phyloP scores from a whole-genome alignment of 2,329 filamentous ascomycete species.

The Stemphylium beticola region DNA sequence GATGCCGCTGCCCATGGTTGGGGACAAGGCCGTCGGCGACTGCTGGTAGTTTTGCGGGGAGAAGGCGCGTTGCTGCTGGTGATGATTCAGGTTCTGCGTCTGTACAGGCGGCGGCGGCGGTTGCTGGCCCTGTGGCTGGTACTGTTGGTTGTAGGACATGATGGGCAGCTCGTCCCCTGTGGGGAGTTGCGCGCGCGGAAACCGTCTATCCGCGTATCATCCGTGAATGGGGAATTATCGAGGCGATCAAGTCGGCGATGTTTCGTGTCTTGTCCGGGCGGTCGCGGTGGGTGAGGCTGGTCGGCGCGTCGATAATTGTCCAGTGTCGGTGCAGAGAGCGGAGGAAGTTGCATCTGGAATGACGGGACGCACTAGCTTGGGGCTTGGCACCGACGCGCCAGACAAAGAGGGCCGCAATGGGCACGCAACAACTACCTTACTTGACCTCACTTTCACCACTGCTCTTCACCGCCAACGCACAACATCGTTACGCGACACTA shows the following conservation, averaged over 20 bases:
- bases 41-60: slow-evolving; percentile 54
- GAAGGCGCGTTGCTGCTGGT: slow-evolving; percentile 50
- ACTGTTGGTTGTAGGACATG: slow-evolving; percentile 45
- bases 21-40: slow-evolving; percentile 60
- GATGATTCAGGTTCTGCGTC: slow-evolving; percentile 52
- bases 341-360: slow-evolving; percentile 20
- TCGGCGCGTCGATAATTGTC: slow-evolving; percentile 23
- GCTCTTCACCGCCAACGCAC: background rate
- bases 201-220: slow-evolving; percentile 34
- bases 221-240: slow-evolving; percentile 14
- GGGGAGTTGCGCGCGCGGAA: slow-evolving; percentile 32
- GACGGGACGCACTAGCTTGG: slow-evolving; percentile 26
- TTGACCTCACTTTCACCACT: background rate
- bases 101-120: slow-evolving; percentile 43
- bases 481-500: background rate
- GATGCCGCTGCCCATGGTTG: slow-evolving; percentile 46
- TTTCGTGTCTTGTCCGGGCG: slow-evolving; percentile 9
- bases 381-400: slow-evolving; percentile 35
- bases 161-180: slow-evolving; percentile 34
- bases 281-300: slow-evolving; percentile 13
- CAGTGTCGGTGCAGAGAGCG: slow-evolving; percentile 22
- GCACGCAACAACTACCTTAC: background rate
- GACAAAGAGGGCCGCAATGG: slow-evolving; percentile 30
- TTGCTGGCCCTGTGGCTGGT: slow-evolving; percentile 33
- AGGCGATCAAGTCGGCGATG: slow-evolving; percentile 11